phyloP scores from a whole-genome alignment of 2,329 filamentous ascomycete genomes.

The Basipetospora sp. region DNA sequence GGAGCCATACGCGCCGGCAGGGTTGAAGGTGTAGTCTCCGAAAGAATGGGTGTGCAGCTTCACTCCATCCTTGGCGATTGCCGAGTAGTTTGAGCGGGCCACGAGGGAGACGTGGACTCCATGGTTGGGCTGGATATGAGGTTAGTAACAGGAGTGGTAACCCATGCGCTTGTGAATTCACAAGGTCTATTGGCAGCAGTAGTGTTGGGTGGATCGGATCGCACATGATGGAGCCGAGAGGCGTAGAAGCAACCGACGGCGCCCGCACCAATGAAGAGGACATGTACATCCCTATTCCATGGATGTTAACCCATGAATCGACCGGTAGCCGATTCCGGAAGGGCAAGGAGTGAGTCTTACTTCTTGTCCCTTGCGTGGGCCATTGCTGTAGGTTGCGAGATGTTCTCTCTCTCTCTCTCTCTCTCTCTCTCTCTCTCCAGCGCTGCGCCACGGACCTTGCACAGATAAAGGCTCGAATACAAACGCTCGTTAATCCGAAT shows the following conservation, averaged over 20 bases:
- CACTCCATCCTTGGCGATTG: conserved; percentile 47
- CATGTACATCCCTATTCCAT: conserved; percentile 31
- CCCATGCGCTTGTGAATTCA: too few species aligned
- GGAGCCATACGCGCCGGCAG: conserved; percentile 47
- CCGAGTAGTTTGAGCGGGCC: conserved; percentile 58
- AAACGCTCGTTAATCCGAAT: too few species aligned
- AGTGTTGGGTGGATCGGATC: conserved; percentile 8
- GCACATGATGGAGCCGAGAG: conserved; percentile 50
- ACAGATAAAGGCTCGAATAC: too few species aligned
- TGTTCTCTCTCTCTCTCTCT: too few species aligned
- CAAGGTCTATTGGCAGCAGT: conserved; percentile 6
- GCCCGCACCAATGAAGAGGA: conserved; percentile 56
- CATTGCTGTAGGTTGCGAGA: too few species aligned
- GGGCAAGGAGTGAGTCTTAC: too few species aligned
- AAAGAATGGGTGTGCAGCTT: conserved; percentile 50
- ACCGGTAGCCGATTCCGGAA: too few species aligned
- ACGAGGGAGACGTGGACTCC: conserved; percentile 52
- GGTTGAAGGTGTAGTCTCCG: conserved; percentile 49
- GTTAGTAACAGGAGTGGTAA: too few species aligned
- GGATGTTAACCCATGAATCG: too few species aligned
- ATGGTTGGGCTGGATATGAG: conserved; percentile 26
- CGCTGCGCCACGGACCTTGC: too few species aligned
- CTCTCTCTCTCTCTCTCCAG: too few species aligned
- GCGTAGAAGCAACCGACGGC: conserved; percentile 62
- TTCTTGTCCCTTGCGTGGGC: too few species aligned